These are phyloP conservation scores for Geosiphon pyriformis DNA, from an alignment of 192 early-diverging fungal genomes.

Conservation along the genomic window DNA sequence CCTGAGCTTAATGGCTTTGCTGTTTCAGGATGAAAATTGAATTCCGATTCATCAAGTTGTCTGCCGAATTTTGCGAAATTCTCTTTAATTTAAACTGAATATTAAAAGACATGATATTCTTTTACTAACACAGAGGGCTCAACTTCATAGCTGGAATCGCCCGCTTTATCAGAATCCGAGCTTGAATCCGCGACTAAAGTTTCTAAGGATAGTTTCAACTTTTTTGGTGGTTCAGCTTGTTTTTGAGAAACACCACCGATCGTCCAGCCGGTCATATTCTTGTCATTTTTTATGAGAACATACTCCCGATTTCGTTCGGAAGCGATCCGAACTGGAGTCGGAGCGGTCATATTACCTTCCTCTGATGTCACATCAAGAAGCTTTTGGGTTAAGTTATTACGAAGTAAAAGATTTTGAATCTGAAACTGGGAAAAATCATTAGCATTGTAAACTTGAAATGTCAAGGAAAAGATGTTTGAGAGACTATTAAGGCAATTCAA, in stretches of 20 bases:
- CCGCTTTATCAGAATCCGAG: constrained; percentile 29
- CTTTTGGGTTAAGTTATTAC: constrained; percentile 84
- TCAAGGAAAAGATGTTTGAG: constrained; percentile 1
- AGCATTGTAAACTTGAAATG: constrained; percentile 43
- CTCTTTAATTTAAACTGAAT: too few relatives aligned
- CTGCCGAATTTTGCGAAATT: too few relatives aligned
- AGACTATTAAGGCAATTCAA: neutral
- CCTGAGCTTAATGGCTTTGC: too few relatives aligned
- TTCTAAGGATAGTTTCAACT: constrained; percentile 36
- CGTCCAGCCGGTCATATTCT: constrained; percentile 62
- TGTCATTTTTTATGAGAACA: constrained; percentile 80
- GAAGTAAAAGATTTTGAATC: constrained; percentile 73
- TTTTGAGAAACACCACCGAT: constrained; percentile 37
- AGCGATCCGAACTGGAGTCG: constrained; percentile 62
- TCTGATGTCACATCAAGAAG: constrained; percentile 39
- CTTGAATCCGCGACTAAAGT: too few relatives aligned
- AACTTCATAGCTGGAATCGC: too few relatives aligned
- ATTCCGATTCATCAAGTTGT: too few relatives aligned
- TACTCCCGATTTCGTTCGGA: constrained; percentile 79
- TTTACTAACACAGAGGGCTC: too few relatives aligned
- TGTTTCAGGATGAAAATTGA: too few relatives aligned
- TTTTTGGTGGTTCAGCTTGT: constrained; percentile 19
- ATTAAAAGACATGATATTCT: too few relatives aligned
- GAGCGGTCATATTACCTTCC: constrained; percentile 32
- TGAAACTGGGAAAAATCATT: constrained; percentile 89